Conservation (phyloP, 305 asterid genomes). For the Rubia balearica region DNA sequence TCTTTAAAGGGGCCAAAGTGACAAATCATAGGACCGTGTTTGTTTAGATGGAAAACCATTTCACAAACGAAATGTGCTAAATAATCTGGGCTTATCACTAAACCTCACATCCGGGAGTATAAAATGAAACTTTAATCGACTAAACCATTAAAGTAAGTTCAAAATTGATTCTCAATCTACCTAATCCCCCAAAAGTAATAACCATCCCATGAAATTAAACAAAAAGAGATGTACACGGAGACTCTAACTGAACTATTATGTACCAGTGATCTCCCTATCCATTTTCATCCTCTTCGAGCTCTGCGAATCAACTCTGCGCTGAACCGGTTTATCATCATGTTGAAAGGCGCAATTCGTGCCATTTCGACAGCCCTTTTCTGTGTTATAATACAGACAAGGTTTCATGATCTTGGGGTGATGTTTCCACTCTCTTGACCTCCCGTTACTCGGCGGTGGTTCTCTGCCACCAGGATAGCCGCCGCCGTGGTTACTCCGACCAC, state of each 20-base stretch:
- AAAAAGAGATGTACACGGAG: constrained; percentile 32
- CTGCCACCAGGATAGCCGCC: constrained; percentile 21
- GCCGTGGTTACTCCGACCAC: constrained; percentile 33
- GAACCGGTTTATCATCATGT: constrained; percentile 50
- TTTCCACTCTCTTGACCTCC: constrained; percentile 51
- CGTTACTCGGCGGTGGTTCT: constrained; percentile 30
- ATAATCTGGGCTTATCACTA: neutral
- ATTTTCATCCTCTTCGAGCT: constrained; percentile 68
- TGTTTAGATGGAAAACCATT: too few species aligned
- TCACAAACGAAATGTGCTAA: neutral
- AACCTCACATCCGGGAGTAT: neutral
- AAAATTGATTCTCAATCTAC: constrained; percentile 22
- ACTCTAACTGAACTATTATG: constrained; percentile 32
- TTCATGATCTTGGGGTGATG: constrained; percentile 54
- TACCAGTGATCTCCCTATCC: constrained; percentile 75
- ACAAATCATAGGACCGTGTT: too few species aligned
- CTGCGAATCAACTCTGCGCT: constrained; percentile 54
- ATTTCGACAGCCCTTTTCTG: constrained; percentile 76
- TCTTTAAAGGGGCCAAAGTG: too few species aligned
- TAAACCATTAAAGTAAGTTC: constrained; percentile 17
- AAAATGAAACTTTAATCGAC: neutral
- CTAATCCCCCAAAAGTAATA: neutral
- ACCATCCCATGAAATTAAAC: constrained; percentile 11
- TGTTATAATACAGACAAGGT: constrained; percentile 80
- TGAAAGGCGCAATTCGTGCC: constrained; percentile 67